phyloP scores from a whole-genome alignment of 441 rosid species.

The Aleurites moluccanus region DNA sequence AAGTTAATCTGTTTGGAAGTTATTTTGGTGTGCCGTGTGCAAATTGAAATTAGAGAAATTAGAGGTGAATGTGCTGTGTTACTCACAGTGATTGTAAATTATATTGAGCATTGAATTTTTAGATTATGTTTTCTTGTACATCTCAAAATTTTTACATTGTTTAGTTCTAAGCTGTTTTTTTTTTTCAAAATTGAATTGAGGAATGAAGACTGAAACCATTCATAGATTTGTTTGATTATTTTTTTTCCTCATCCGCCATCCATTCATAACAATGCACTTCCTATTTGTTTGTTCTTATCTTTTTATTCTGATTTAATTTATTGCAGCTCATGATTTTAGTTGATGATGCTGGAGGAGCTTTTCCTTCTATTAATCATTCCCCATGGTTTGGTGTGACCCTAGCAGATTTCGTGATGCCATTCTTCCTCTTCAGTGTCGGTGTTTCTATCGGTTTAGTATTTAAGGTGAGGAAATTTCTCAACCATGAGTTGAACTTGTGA shows the following conservation, averaged over 20 bases:
- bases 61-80: background rate
- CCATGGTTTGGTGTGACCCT: constrained; percentile 64
- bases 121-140: background rate
- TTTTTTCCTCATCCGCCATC: background rate
- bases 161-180: background rate
- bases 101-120: background rate
- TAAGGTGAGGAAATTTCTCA: constrained; percentile 35
- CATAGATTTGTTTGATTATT: background rate
- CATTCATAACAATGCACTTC: background rate
- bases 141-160: background rate
- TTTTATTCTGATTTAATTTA: background rate
- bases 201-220: background rate
- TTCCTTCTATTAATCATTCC: constrained; percentile 58
- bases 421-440: constrained; percentile 60
- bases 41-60: background rate
- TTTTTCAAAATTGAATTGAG: background rate
- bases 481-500: background rate
- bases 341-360: constrained; percentile 67
- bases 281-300: background rate
- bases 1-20: background rate
- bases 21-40: background rate
- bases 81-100: background rate
- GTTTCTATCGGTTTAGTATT: constrained; percentile 48
- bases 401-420: constrained; percentile 67
- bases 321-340: constrained; percentile 61